Evolutionary conservation across 2,329 filamentous ascomycete species (phyloP), one percentile per base, ranked within the genome.

Genomic region (Fusarium pseudoanthophilum): DNA sequence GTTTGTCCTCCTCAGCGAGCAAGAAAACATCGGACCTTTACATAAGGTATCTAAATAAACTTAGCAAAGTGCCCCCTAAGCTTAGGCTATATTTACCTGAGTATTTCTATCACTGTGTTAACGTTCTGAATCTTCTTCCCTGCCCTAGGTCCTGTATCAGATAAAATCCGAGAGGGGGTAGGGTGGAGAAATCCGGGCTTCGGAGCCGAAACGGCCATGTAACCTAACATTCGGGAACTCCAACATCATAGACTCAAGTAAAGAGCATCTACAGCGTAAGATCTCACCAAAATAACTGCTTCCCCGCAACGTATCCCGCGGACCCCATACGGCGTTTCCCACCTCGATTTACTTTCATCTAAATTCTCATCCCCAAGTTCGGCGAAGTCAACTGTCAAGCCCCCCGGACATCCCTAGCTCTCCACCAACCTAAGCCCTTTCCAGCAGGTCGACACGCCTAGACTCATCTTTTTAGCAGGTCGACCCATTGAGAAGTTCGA

Each of bases 111-210:
- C 11, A 32, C 13, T 32, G 13, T 13, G 32, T 13, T 14, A 32
- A 32, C 4, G 32, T 32, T 4, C 13, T 32, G 32, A 14, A 11
- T 32, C 32, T 14, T 32, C 32, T 5, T 14, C 32, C 5, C 32
- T 14, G 1, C 32, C 32, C 14, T 34, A 34, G 32, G 14, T 34
- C 32, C 4, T 9, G 0, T 2, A 4, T 2, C 1, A 4, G 13
- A 16, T 7, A 28, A 53, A 28, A 9, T 11, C 13, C 4, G 10
- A 53, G n/a, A 11, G 13, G 18, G 13, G 18, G 6, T 2, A 24
- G 4, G 4, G 18, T n/a, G 34, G 34, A 18, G 34, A n/a, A 7
- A n/a, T 2, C 20, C 24, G 20, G 7, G 10, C 14, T 8, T 39
- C 51, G 34, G 51, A n/a, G 51, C 51, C 51, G 51, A 39, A 13